Evolutionary conservation across 2,329 filamentous ascomycete species (phyloP), one percentile per base, ranked within the genome.

Genomic region (Sclerotinia borealis): DNA sequence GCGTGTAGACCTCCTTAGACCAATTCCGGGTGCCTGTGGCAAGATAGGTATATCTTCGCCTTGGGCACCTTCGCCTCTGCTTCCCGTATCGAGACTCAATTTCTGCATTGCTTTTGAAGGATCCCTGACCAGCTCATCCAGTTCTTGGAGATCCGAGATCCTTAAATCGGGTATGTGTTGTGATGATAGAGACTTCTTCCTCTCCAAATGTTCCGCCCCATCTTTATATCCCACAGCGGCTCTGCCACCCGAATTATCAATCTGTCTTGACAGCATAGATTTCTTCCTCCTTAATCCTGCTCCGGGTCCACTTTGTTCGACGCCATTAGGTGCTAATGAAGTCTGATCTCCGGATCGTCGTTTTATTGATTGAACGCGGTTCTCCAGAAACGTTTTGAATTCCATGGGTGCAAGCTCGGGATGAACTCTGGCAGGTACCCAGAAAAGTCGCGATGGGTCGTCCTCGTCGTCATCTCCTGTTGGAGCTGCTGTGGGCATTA

Each of bases 351-450:
- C 88, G 1, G 93, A 96, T 70, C 91, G 85, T 68, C 93, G 83
- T 75, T 92, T 88, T 70, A 98, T 96, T 41, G 91, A 89, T 70
- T 96, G 90, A 15, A 97, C 91, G 72, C 93, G 88, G 67, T 93
- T 96, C 72, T 99, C 93, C 2, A 99, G 83, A 70, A 98, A 99
- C 1, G 89, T 93, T 76, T 96, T 97, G 81, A 98, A 99, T 70
- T 97, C 95, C 73, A 90, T 92, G 1, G 95, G 95, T 3, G 95
- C 95, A 55, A 99, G 81, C 76, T 99, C 95, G 0, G 95, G 95
- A 72, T 99, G 95, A 34, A 99, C 83, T 64, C 92, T 86, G 29
- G 95, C 95, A 6, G 95, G 95, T 7, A 99, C 95, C 95, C 95
- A 99, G 68, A 98, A 90, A 64, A 98, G 78, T 66, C 92, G 85